Percentiles rank a stretch among this genome's conserved stretches.
phyloP scores from a whole-genome alignment of 257 asterid genomes.

The Solanum virginianum region DNA sequence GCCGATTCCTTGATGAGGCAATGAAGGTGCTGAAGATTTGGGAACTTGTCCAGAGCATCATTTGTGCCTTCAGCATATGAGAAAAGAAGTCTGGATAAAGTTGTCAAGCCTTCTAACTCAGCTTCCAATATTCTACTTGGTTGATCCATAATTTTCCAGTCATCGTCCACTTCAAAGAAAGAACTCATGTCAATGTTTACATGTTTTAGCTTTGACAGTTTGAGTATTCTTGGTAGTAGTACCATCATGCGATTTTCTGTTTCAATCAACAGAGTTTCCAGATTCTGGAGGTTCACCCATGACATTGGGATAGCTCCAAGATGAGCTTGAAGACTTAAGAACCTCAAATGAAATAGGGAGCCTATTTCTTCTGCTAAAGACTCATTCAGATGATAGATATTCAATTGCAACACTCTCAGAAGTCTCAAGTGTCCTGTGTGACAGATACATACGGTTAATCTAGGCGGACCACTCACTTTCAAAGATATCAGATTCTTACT shows the following conservation, averaged over 20 bases:
- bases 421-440: background rate
- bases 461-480: too few species aligned
- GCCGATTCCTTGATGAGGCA: background rate
- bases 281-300: background rate
- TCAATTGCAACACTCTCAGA: slow-evolving; percentile 9
- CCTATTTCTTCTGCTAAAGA: background rate
- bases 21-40: background rate
- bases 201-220: background rate
- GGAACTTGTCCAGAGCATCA: background rate
- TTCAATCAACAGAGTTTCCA: background rate
- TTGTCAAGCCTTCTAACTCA: background rate
- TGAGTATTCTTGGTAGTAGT: background rate
- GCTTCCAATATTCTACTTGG: background rate
- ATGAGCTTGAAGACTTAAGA: background rate
- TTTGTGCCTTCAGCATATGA: background rate
- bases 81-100: background rate
- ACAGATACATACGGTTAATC: too few species aligned
- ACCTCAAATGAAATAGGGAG: background rate
- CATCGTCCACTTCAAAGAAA: background rate
- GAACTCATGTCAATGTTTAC: fast-evolving
- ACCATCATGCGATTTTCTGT: fast-evolving
- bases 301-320: background rate
- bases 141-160: background rate
- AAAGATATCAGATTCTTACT: background rate
- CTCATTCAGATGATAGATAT: background rate